A percentile compares a stretch with the other conserved stretches of the same genome.
These are phyloP conservation scores for Aristolochia californica DNA, from an alignment of 164 flowering plant species.

Conservation along the genomic window DNA sequence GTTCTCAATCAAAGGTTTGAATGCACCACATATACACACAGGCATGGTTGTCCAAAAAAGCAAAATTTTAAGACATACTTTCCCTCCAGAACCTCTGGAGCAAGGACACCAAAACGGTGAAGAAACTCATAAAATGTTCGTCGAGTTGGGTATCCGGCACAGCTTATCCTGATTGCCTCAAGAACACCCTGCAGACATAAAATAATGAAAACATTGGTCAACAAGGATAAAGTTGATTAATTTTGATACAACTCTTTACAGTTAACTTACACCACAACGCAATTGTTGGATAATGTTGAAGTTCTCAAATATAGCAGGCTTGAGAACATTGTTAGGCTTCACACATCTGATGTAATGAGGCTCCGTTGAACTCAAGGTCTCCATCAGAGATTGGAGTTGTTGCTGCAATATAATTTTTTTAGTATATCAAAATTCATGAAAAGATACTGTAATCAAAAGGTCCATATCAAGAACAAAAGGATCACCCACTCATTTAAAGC, in stretches of 20 bases:
- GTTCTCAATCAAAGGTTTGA: neutral
- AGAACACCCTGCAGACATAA: slow-evolving; percentile 72
- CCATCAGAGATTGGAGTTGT: slow-evolving; percentile 98
- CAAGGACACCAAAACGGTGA: slow-evolving; percentile 88
- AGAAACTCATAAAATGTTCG: slow-evolving; percentile 95
- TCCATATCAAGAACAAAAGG: no score
- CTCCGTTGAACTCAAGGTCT: slow-evolving; percentile 84
- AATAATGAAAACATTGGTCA: neutral
- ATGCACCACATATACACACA: neutral
- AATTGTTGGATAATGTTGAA: slow-evolving; percentile 78
- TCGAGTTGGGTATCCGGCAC: slow-evolving; percentile 98
- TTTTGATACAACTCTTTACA: neutral
- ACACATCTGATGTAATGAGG: slow-evolving; percentile 99
- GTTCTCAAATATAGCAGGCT: slow-evolving; percentile 95
- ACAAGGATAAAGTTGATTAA: neutral
- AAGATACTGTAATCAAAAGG: neutral
- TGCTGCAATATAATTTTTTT: slow-evolving; percentile 34
- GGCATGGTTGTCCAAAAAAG: neutral
- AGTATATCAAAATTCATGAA: neutral
- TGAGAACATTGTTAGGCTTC: slow-evolving; percentile 92
- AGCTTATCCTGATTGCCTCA: slow-evolving; percentile 97
- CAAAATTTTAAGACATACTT: slow-evolving; percentile 58
- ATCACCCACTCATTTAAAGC: no score
- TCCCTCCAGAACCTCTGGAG: slow-evolving; percentile 91
- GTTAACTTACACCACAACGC: slow-evolving; percentile 92